These are phyloP conservation scores for Extremus antarcticus DNA, from an alignment of 495 filamentous ascomycete species.

Conservation along the genomic window DNA sequence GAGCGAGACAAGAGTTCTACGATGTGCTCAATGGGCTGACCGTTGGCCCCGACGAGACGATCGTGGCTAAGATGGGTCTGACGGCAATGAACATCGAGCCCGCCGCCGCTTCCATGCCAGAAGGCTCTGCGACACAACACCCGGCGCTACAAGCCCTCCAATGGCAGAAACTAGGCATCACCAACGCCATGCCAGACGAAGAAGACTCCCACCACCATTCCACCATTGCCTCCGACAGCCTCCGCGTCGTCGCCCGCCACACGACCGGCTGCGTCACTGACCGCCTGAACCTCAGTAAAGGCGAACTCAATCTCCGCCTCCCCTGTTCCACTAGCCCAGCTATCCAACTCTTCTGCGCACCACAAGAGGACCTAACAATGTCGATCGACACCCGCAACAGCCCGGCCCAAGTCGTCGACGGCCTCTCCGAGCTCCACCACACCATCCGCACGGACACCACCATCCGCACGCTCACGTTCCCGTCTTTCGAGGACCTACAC, in stretches of 20 bases:
- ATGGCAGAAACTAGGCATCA: slow-evolving; percentile 37
- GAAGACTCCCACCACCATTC: slow-evolving; percentile 32
- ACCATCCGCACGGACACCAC: slow-evolving; percentile 22
- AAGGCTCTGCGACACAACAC: slow-evolving; percentile 32
- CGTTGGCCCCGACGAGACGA: slow-evolving; percentile 46
- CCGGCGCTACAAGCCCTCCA: slow-evolving; percentile 30
- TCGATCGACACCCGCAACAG: slow-evolving; percentile 23
- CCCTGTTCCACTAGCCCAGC: slow-evolving; percentile 19
- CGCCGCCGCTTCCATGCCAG: slow-evolving; percentile 32
- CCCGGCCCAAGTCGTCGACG: slow-evolving; percentile 19
- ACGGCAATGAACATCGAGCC: slow-evolving; percentile 54
- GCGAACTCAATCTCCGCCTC: slow-evolving; percentile 31
- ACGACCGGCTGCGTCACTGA: slow-evolving; percentile 28
- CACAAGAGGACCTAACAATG: slow-evolving; percentile 28
- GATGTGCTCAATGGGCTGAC: slow-evolving; percentile 58
- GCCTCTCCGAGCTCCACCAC: slow-evolving; percentile 21
- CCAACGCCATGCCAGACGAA: slow-evolving; percentile 26
- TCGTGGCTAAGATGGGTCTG: slow-evolving; percentile 51
- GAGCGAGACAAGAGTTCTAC: slow-evolving; percentile 55
- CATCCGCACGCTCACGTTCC: slow-evolving; percentile 27
- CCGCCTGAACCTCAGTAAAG: slow-evolving; percentile 30
- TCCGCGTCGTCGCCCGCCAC: slow-evolving; percentile 44
- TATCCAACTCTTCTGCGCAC: slow-evolving; percentile 26
- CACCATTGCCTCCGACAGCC: slow-evolving; percentile 56
- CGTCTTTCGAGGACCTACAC: slow-evolving; percentile 50